Base-by-base conservation (phyloP, 2,329 filamentous ascomycete genomes). In the Cyphellophora europaea region DNA sequence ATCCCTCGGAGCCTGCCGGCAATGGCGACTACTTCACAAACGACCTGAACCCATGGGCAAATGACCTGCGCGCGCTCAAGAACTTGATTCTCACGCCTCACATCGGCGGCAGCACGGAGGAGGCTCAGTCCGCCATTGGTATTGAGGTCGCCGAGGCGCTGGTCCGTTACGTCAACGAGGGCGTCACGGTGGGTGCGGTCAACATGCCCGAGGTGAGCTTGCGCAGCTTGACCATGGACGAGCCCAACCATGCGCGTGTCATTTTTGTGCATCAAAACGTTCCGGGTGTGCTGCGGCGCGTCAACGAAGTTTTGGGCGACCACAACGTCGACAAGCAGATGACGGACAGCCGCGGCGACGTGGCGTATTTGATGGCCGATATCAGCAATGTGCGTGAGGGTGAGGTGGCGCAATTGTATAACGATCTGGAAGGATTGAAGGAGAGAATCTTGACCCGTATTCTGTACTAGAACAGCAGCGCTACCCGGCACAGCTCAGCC, bases 261-360 rank as follows among this genome's bases (percentile, higher is more conserved):
- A 88, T 96, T 53, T 98, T 89, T 62, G 93, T 98, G 50, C 91
- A 98, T 66, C 82, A 82, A 62, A 98, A 98, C 63, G 77, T 96
- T 14, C 91, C 91, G 31, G 91, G 91, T 69, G 91, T 98, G 44
- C 69, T 98, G 59, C 77, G 87, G 54, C 85, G 81, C 79, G 91
- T 98, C 48, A 98, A 98, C 69, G 84, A 91, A 53, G 86, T 96
- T 43, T 72, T 98, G 31, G 84, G 82, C 28, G 79, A 93, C 53
- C 88, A 98, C 69, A 98, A 98, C 59, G 88, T 98, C 50, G 89
- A 95, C 66, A 96, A 96, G 71, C 91, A 98, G 65, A 96, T 93
- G 68, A 91, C 85, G 33, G 91, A 96, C 59, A 93, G 83, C 63
- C 82, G 81, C 66, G 89, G 87, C 49, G 89, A 96, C 57, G 73